Conservation (phyloP, 306 rosid genomes). For the Vigna trinervia region DNA sequence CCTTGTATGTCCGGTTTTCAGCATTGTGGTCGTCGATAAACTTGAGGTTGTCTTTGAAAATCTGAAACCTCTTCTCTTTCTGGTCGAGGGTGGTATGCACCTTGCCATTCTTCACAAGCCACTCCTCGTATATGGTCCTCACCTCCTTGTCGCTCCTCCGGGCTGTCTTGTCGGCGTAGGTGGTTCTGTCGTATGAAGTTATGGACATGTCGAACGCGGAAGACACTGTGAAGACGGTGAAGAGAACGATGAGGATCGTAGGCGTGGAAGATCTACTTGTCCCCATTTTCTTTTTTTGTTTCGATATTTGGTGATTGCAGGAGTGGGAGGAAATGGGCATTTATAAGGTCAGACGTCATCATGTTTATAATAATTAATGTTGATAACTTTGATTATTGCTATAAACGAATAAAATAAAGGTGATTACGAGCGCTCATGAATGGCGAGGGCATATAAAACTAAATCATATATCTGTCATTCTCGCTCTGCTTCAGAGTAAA, state of each 20-base stretch:
- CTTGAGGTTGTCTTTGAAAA: conserved; percentile 80
- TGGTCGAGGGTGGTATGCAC: conserved; percentile 57
- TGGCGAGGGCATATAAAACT: neutral
- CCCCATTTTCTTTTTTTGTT: conserved; percentile 52
- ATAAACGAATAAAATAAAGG: neutral
- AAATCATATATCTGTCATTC: neutral
- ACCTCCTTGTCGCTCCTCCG: conserved; percentile 67
- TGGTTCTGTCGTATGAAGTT: conserved; percentile 47
- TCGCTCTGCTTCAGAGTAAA: neutral
- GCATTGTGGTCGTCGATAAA: conserved; percentile 80
- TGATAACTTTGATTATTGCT: neutral
- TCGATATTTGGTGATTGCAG: neutral
- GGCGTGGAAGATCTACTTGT: conserved; percentile 37
- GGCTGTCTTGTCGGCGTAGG: conserved; percentile 42
- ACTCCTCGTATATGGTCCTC: conserved; percentile 62
- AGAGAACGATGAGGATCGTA: conserved; percentile 46
- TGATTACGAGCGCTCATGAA: neutral
- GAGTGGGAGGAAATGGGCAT: neutral
- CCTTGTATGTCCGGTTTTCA: conserved; percentile 60
- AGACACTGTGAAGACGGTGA: conserved; percentile 49
- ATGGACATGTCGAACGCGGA: conserved; percentile 75
- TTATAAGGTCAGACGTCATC: neutral
- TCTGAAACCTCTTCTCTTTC: conserved; percentile 70
- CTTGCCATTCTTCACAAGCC: conserved; percentile 72
- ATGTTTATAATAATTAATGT: neutral